Percentiles rank a stretch among this genome's conserved stretches.
These are phyloP conservation scores for Cyclanthera cordifolia DNA, from an alignment of 306 rosid genomes.

Conservation along the genomic window DNA sequence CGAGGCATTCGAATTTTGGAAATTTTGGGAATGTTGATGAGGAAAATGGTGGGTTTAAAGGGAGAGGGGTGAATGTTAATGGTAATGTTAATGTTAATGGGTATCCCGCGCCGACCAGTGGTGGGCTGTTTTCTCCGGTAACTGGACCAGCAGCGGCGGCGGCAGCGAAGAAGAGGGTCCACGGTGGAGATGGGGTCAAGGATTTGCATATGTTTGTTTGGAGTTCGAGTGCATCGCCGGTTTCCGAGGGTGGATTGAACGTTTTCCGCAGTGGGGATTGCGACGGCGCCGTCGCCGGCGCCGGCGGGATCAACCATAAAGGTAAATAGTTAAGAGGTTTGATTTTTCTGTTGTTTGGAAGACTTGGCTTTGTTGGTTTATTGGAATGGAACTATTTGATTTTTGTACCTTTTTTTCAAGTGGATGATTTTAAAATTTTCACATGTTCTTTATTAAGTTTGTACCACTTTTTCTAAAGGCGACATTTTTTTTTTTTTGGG, in stretches of 20 bases:
- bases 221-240: conserved; percentile 89
- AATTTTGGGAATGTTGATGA: conserved; percentile 50
- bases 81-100: conserved; percentile 3
- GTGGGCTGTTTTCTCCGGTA: conserved; percentile 66
- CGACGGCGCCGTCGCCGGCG: conserved; percentile 37
- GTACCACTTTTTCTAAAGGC: background rate
- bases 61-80: background rate
- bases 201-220: conserved; percentile 89
- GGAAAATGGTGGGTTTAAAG: conserved; percentile 23
- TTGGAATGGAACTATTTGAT: background rate
- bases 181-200: conserved; percentile 37
- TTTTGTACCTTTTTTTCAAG: conserved; percentile 14
- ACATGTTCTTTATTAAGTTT: conserved; percentile 14
- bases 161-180: conserved; percentile 29
- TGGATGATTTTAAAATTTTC: background rate
- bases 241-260: conserved; percentile 71
- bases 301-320: conserved; percentile 60
- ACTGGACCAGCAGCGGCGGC: conserved; percentile 24
- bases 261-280: conserved; percentile 70
- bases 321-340: conserved; percentile 24
- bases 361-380: background rate
- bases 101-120: conserved; percentile 48
- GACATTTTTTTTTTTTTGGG: background rate
- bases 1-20: conserved; percentile 43
- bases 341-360: background rate